phyloP scores from a whole-genome alignment of 2,329 filamentous ascomycete species.

The Pseudogymnoascus sp. region DNA sequence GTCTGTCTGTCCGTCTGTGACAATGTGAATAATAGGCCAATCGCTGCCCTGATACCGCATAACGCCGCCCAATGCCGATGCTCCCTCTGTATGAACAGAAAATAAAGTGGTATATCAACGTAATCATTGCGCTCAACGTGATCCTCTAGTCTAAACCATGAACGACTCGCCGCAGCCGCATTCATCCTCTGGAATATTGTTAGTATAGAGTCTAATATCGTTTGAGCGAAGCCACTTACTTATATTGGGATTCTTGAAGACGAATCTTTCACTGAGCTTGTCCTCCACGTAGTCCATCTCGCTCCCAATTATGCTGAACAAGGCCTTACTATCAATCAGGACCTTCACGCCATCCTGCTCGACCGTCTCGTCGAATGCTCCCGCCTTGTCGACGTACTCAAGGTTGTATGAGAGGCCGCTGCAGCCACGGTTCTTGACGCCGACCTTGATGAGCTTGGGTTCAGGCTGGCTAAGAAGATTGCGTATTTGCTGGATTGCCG shows the following conservation, averaged over 20 bases:
- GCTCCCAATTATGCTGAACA: constrained; percentile 96
- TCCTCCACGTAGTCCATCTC: constrained; percentile 99
- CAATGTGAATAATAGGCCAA: neutral
- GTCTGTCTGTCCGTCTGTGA: neutral
- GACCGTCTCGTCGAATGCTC: constrained; percentile 80
- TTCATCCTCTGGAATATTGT: constrained; percentile 62
- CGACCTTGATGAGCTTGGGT: constrained; percentile 87
- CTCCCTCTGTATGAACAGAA: constrained; percentile 12
- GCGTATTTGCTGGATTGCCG: constrained; percentile 71
- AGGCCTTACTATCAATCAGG: constrained; percentile 89
- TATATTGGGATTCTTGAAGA: constrained; percentile 96
- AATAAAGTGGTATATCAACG: constrained; percentile 12
- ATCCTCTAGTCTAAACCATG: constrained; percentile 51
- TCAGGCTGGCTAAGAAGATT: constrained; percentile 74
- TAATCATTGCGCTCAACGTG: neutral
- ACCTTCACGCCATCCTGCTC: constrained; percentile 96
- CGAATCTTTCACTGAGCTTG: constrained; percentile 82
- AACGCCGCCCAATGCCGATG: constrained; percentile 22
- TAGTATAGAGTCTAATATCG: constrained; percentile 16
- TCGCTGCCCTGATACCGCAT: neutral
- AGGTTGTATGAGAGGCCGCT: constrained; percentile 89
- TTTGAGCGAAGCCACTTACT: constrained; percentile 53
- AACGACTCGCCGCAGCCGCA: constrained; percentile 97
- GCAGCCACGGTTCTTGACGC: constrained; percentile 88
- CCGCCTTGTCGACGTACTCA: constrained; percentile 89